Evolutionary conservation across 2,329 filamentous ascomycete genomes (phyloP), one percentile per base, ranked within the genome.

Genomic region (Pseudodiploospora longispora): DNA sequence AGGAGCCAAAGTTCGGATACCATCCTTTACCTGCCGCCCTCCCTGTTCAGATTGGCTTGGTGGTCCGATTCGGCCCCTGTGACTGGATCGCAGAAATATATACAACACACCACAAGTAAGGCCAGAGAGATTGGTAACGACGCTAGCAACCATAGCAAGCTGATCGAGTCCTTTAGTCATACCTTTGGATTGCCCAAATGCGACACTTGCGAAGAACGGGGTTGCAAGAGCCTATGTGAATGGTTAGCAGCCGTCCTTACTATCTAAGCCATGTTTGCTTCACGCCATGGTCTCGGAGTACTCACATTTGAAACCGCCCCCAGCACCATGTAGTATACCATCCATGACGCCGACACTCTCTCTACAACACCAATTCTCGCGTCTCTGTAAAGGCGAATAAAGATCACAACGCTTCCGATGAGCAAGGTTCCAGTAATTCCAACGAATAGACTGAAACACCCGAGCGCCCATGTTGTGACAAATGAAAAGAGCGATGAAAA

Each of bases 401-500:
- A 82, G 40, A 84, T 73, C 28, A 74, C 60, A 9, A 71, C 55
- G n/a, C 69, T 69, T 50, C 74, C 70, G 9, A 71, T 50, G 10
- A 78, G 55, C 42, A 84, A 63, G 27, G 72, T 56, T 32, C 68
- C 58, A n/a, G 72, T 64, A 36, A 82, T 67, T 19, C 67, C 56
- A 27, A 72, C 60, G 8, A 84, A 58, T 1, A 83, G 56, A 7
- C 67, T 68, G 44, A 85, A 74, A 46, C 72, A 75, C 5, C 74
- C 71, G 10, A 71, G 57, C n/a, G 78, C 72, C 62, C 80, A 86
- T 51, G 68, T 70, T 44, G 75, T 69, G 36, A 85, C 66, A 49
- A 83, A 83, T 78, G 78, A 85, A 51, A 85, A 78, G 6, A 87
- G 67, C 5, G 78, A 80, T 27, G 79, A 80, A 53, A 85, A 80